A percentile compares a stretch with the other conserved stretches of the same genome.
These are phyloP conservation scores for Colletotrichum brevisporum DNA, from an alignment of 2,329 filamentous ascomycete genomes.

Conservation along the genomic window DNA sequence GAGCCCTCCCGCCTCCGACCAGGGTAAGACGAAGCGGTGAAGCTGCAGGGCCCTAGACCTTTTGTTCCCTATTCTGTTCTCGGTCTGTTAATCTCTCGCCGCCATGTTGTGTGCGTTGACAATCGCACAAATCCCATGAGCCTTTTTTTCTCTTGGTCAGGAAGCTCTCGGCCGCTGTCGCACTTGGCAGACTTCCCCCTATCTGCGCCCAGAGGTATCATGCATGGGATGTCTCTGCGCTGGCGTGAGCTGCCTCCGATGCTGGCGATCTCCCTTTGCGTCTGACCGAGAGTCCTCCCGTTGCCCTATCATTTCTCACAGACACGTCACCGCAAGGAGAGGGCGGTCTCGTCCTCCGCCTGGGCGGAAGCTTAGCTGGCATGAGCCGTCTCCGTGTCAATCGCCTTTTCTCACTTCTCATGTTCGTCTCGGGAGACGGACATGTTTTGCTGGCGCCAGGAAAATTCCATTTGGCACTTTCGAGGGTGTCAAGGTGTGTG, in stretches of 20 bases:
- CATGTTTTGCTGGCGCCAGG: too few species aligned
- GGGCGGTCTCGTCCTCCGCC: slow-evolving; percentile 4
- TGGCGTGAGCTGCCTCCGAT: background rate
- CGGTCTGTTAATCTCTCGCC: slow-evolving; percentile 11
- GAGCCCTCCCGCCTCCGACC: background rate
- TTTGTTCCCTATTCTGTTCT: background rate
- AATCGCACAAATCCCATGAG: background rate
- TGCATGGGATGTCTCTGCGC: slow-evolving; percentile 11
- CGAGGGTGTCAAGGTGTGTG: too few species aligned
- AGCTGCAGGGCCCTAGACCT: slow-evolving; percentile 22
- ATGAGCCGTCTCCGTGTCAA: background rate
- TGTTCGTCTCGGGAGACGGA: background rate
- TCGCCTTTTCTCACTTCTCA: background rate
- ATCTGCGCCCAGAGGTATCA: slow-evolving; percentile 17
- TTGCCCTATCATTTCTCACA: slow-evolving; percentile 7
- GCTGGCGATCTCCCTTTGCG: background rate
- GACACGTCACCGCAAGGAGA: slow-evolving; percentile 3
- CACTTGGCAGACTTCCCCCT: slow-evolving; percentile 3
- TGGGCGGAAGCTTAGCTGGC: slow-evolving; percentile 19
- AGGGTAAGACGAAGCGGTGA: slow-evolving; percentile 24
- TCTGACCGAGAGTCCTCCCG: background rate
- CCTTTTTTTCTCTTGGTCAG: background rate
- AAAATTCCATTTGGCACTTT: too few species aligned
- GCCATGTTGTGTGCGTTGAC: background rate
- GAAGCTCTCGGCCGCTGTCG: slow-evolving; percentile 1